A percentile compares a stretch with the other conserved stretches of the same genome.
Evolutionary conservation across 2,329 filamentous ascomycete genomes (phyloP).

Genomic region (Elsinoe fawcettii): DNA sequence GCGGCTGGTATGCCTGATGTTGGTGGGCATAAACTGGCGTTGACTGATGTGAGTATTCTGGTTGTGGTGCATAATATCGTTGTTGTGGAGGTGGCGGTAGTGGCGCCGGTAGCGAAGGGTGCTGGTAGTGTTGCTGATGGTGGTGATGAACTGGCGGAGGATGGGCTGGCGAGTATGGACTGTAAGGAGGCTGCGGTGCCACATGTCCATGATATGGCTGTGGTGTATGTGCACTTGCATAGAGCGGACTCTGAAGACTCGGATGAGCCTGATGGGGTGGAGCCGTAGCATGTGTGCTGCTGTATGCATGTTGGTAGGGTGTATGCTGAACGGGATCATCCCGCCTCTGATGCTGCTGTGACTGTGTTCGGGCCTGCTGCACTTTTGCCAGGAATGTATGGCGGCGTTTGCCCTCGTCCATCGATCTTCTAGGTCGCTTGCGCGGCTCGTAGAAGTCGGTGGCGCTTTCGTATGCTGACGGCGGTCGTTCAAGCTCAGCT

Average conservation of each 20-base stretch:
- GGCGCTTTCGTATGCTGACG: background rate
- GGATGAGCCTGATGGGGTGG: conserved; percentile 11
- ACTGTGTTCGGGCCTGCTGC: background rate
- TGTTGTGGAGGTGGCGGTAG: background rate
- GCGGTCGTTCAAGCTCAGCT: conserved; percentile 2
- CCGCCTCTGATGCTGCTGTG: background rate
- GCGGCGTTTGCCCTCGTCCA: conserved; percentile 1
- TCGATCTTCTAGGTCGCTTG: background rate
- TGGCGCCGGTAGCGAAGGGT: background rate
- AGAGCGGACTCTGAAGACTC: conserved; percentile 4
- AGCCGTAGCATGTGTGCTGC: background rate
- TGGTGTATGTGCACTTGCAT: background rate
- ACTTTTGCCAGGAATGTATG: conserved; percentile 1
- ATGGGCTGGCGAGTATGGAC: background rate
- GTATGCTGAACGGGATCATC: background rate
- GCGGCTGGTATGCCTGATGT: background rate
- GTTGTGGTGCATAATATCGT: background rate
- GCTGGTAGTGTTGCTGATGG: background rate
- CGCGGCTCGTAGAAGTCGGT: background rate
- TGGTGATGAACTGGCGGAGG: background rate
- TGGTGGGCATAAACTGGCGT: background rate
- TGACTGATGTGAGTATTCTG: background rate
- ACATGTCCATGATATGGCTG: conserved; percentile 3
- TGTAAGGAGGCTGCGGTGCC: background rate
- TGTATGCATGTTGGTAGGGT: background rate